These are phyloP conservation scores for Cutaneotrichosporon sp. DNA, from an alignment of 1,284 basidiomycete species.

Conservation along the genomic window DNA sequence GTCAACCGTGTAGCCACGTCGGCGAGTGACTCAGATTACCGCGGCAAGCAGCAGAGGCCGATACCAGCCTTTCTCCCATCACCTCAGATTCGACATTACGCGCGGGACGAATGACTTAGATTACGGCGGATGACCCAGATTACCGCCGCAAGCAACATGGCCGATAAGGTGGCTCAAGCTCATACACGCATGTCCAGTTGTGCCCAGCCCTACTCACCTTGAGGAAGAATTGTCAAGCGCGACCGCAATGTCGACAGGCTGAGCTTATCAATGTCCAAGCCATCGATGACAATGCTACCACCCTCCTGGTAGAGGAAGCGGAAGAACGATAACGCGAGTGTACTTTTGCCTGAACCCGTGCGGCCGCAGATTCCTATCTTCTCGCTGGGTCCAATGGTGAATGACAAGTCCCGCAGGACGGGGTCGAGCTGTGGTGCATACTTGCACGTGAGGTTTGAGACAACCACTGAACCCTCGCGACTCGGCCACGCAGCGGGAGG, in stretches of 20 bases:
- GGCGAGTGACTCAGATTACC: too few species aligned
- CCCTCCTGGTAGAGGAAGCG: slow-evolving; percentile 50
- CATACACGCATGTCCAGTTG: too few species aligned
- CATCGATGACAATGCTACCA: slow-evolving; percentile 50
- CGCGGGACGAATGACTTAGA: too few species aligned
- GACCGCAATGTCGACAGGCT: slow-evolving; percentile 51
- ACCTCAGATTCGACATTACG: too few species aligned
- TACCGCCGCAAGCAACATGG: too few species aligned
- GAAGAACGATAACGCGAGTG: slow-evolving; percentile 52
- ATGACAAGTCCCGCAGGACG: slow-evolving; percentile 52
- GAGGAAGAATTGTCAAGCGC: slow-evolving; percentile 53
- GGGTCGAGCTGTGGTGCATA: slow-evolving; percentile 53
- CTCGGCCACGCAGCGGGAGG: slow-evolving; percentile 54
- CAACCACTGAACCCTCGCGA: slow-evolving; percentile 47
- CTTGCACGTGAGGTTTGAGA: slow-evolving; percentile 49
- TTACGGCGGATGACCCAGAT: too few species aligned
- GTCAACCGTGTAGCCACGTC: too few species aligned
- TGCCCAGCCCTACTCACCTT: slow-evolving; percentile 43
- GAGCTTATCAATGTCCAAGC: slow-evolving; percentile 51
- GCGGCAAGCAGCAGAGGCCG: too few species aligned
- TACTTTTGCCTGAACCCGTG: slow-evolving; percentile 49
- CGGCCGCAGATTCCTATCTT: slow-evolving; percentile 55
- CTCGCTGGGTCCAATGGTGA: slow-evolving; percentile 51
- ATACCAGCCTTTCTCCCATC: too few species aligned
- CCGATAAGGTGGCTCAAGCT: too few species aligned